Evolutionary conservation across 208 protist genomes (phyloP).

Genomic region (Leptomonas pyrrhocoris): DNA sequence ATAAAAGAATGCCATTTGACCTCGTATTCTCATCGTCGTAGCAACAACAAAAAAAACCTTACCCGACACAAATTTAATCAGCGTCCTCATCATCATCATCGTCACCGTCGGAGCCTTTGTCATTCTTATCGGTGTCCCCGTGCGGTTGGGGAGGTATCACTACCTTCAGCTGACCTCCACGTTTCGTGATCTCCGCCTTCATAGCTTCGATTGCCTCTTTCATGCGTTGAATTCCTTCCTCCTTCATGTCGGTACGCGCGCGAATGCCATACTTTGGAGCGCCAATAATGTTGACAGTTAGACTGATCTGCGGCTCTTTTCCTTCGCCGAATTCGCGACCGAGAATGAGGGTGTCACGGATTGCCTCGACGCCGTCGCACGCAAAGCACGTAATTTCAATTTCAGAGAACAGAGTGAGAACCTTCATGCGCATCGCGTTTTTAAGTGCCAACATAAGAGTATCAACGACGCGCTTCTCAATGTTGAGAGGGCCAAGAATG

Average conservation of each 20-base stretch:
- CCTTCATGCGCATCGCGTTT: conserved; percentile 75
- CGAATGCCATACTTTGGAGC: conserved; percentile 96
- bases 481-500: conserved; percentile 74
- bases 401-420: conserved; percentile 94
- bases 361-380: conserved; percentile 98
- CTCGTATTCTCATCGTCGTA: too few relatives aligned
- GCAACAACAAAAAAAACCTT: not conserved
- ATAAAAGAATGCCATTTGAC: not conserved
- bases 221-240: conserved; percentile 91
- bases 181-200: conserved; percentile 86
- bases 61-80: conserved; percentile 33
- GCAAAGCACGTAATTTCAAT: conserved; percentile 98
- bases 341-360: conserved; percentile 94
- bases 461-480: conserved; percentile 61
- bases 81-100: conserved; percentile 80
- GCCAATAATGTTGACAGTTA: conserved; percentile 95
- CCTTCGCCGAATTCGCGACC: conserved; percentile 87
- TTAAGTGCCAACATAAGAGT: conserved; percentile 85
- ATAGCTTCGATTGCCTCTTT: conserved; percentile 91
- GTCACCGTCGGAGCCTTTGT: conserved; percentile 64
- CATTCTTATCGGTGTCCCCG: conserved; percentile 47
- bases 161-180: conserved; percentile 87
- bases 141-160: conserved; percentile 83
- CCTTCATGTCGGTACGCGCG: conserved; percentile 92
- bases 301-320: conserved; percentile 65